phyloP scores from a whole-genome alignment of 768 basidiomycete species.

The Lactarius pseudohatsudake region DNA sequence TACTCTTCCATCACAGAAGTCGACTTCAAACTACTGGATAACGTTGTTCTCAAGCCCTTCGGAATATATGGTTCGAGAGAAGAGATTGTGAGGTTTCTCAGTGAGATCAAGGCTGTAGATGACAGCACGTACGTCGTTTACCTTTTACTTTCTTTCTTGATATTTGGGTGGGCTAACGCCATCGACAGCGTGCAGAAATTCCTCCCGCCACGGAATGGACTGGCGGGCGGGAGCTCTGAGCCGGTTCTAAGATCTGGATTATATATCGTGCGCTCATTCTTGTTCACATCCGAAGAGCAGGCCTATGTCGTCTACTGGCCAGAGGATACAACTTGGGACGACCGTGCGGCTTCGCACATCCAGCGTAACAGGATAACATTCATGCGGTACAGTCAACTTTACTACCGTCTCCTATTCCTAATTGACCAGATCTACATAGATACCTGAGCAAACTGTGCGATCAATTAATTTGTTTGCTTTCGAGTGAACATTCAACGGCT shows the following conservation, averaged over 20 bases:
- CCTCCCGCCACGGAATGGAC: not conserved
- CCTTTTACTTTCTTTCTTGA: not conserved
- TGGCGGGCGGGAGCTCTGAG: not conserved
- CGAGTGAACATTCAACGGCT: not conserved
- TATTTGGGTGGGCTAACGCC: not conserved
- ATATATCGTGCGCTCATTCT: not conserved
- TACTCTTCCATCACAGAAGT: not conserved
- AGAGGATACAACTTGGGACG: not conserved
- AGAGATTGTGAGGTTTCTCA: not conserved
- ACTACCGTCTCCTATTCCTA: not conserved
- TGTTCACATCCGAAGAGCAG: not conserved
- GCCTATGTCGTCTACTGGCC: conserved; percentile 2
- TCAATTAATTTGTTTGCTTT: not conserved
- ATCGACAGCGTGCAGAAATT: not conserved
- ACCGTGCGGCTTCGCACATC: not conserved
- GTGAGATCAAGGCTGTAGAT: not conserved
- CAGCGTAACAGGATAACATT: not conserved
- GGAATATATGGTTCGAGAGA: not conserved
- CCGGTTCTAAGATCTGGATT: not conserved
- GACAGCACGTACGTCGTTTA: not conserved
- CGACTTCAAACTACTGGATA: not conserved
- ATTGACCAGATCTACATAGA: not conserved
- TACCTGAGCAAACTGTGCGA: not conserved
- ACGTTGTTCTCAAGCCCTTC: not conserved
- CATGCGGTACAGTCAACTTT: not conserved